Base-by-base conservation (phyloP, 306 rosid species). In the Trifolium subterraneum region DNA sequence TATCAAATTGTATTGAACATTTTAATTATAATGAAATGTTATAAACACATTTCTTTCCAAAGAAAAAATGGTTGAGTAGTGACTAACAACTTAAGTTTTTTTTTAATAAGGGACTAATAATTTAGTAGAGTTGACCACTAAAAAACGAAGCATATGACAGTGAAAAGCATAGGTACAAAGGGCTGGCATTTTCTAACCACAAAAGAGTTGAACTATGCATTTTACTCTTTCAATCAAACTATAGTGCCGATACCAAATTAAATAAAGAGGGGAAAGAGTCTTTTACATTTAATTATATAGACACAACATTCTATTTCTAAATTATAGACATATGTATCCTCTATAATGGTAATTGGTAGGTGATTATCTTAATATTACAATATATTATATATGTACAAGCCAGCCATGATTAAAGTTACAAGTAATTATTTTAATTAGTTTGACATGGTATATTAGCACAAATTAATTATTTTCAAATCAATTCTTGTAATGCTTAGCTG, bases 401-500 rank as follows among this genome's bases (percentile, higher is more conserved):
- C 47, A n/a, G 25, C 47, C 15, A 16, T 35, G 47, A 63, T 63
- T 63, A 25, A 35, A 63, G 48, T 33, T 63, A 29, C 68, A 16
- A 63, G 20, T n/a, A 11, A 64, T 19, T 64, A 39, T 64, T 47
- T n/a, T 50, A 16, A 39, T 39, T 9, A 10, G 15, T 18, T 38
- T 38, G 16, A 38, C 10, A 51, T 18, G 16, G 45, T 12, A 39
- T 39, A 38, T 19, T 25, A 19, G 18, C 31, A 64, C 39, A 36
- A 36, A 36, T 36, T 36, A 27, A 64, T 5, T 12, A 44, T 44
- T 69, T 29, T 15, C 25, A 47, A 68, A 47, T 68, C 7, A 45
- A 23, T 23, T 20, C 18, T 35, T 48, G 48, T 14, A 48, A 58
- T 73, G 71, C 75, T 73, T 51, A 79, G 55, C 71, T 67, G 65